Percentiles rank a stretch among this genome's conserved stretches.
Conservation (phyloP, 1,139 yeast genomes). For the Wickerhamomyces sp. region DNA sequence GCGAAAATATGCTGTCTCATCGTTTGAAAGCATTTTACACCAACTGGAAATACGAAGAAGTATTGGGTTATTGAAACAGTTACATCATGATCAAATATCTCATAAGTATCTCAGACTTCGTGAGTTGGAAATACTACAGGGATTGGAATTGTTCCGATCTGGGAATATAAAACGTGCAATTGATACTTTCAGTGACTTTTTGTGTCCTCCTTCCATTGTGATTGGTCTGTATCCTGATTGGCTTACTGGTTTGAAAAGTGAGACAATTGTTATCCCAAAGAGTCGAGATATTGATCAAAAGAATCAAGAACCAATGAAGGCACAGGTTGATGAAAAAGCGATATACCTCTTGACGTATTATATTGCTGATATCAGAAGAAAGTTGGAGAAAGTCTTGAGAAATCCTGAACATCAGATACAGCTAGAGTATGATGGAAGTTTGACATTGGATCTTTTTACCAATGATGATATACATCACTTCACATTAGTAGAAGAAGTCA, state of each 20-base stretch:
- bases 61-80: slow-evolving; percentile 34
- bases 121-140: slow-evolving; percentile 40
- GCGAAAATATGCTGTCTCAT: slow-evolving; percentile 29
- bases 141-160: slow-evolving; percentile 30
- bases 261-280: background rate
- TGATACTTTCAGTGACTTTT: slow-evolving; percentile 41
- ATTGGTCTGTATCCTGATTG: slow-evolving; percentile 39
- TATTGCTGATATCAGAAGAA: slow-evolving; percentile 46
- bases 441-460: slow-evolving; percentile 10
- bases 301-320: background rate
- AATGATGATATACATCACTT: background rate
- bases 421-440: slow-evolving; percentile 13
- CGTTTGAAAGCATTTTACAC: slow-evolving; percentile 31
- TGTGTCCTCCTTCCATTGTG: slow-evolving; percentile 55
- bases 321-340: slow-evolving; percentile 36
- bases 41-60: slow-evolving; percentile 36
- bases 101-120: slow-evolving; percentile 34
- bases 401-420: slow-evolving; percentile 14
- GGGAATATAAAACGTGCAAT: slow-evolving; percentile 36
- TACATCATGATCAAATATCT: slow-evolving; percentile 26
- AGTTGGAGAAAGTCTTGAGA: slow-evolving; percentile 29
- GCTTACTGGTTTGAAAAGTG: slow-evolving; percentile 21
- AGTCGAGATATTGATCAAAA: slow-evolving; percentile 4
- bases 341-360: slow-evolving; percentile 51
- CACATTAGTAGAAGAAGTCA: background rate